Conservation (phyloP, 768 basidiomycete genomes). For the Mycena crocata region DNA sequence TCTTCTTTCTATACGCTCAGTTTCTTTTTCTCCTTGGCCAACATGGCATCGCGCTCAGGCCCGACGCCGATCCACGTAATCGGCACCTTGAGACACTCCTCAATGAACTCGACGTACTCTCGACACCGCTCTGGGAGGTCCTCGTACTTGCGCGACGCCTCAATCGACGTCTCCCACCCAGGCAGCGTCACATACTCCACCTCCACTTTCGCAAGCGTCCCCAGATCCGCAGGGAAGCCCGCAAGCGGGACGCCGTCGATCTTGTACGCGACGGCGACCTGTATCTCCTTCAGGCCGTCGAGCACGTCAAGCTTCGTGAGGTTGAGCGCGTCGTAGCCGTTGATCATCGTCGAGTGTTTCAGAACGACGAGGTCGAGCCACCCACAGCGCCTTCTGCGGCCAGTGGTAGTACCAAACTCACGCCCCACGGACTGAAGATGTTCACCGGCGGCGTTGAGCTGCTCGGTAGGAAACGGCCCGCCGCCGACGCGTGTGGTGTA, state of each 20-base stretch:
- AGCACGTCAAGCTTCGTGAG: constrained; percentile 97
- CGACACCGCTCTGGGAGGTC: constrained; percentile 87
- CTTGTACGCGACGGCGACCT: constrained; percentile 85
- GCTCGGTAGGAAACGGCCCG: constrained; percentile 97
- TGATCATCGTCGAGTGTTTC: constrained; percentile 92
- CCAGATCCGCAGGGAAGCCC: constrained; percentile 95
- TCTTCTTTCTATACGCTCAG: constrained; percentile 19
- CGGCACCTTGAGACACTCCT: constrained; percentile 75
- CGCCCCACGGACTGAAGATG: constrained; percentile 94
- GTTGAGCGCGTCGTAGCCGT: constrained; percentile 94
- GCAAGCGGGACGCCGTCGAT: constrained; percentile 81
- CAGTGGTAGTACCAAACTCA: constrained; percentile 94
- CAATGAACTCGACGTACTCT: constrained; percentile 90
- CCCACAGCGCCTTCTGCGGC: constrained; percentile 91
- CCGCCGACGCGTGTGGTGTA: constrained; percentile 99
- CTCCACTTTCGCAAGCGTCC: constrained; percentile 78
- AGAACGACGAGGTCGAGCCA: constrained; percentile 98
- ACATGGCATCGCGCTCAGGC: constrained; percentile 86
- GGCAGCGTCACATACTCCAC: constrained; percentile 91
- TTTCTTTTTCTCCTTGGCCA: constrained; percentile 39
- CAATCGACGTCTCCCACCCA: constrained; percentile 91
- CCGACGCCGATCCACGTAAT: constrained; percentile 96
- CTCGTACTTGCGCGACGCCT: constrained; percentile 68
- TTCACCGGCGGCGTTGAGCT: constrained; percentile 86
- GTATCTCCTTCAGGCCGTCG: constrained; percentile 86